Percentiles rank a stretch among this genome's conserved stretches.
Conservation (phyloP, 2,329 filamentous ascomycete species). For the Dactylellina sp. region DNA sequence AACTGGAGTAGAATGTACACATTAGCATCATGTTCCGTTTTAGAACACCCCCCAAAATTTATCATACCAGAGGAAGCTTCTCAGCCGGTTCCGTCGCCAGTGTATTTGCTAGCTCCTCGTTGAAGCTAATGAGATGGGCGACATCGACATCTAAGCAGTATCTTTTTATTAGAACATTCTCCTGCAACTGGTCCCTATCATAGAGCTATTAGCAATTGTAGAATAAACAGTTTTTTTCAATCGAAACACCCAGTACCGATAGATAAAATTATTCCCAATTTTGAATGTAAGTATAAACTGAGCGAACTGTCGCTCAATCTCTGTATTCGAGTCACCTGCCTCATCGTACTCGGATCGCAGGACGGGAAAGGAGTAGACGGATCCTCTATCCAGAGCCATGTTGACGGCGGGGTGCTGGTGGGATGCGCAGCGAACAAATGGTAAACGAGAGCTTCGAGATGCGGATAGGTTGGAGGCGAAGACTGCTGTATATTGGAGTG, state of each 20-base stretch:
- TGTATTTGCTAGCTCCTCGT: conserved; percentile 91
- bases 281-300: conserved; percentile 94
- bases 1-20: conserved; percentile 71
- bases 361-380: conserved; percentile 81
- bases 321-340: conserved; percentile 75
- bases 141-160: conserved; percentile 98
- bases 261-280: conserved; percentile 93
- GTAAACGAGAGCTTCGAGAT: not conserved
- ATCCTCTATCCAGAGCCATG: conserved; percentile 81
- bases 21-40: no score
- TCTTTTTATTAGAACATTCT: conserved; percentile 93
- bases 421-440: not conserved
- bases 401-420: conserved; percentile 13
- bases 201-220: conserved; percentile 58
- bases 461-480: not conserved
- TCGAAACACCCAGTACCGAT: conserved; percentile 73
- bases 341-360: conserved; percentile 76
- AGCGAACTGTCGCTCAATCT: conserved; percentile 82
- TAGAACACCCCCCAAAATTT: no score
- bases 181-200: conserved; percentile 86
- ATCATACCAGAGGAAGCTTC: conserved; percentile 84
- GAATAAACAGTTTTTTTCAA: not conserved
- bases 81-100: conserved; percentile 90
- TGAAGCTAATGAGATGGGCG: conserved; percentile 93
- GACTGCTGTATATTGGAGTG: not conserved